Base-by-base conservation (phyloP, 352 stramenopile genomes). In the Poterioochromonas sp. region DNA sequence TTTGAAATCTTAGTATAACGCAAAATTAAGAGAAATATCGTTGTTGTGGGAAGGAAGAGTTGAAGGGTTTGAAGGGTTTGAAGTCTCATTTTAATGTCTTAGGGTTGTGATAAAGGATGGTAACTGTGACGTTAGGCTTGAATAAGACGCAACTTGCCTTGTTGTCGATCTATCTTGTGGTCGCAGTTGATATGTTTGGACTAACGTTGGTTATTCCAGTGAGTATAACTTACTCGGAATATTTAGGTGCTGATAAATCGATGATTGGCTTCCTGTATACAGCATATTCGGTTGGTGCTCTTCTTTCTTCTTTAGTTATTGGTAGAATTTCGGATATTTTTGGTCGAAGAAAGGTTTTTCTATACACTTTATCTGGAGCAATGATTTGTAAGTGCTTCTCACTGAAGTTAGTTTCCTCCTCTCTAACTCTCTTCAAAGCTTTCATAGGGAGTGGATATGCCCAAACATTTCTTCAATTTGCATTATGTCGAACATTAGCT, bases 111-210 rank as follows among this genome's bases (percentile, higher is more conserved):
- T n/a, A n/a, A n/a, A n/a, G n/a, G n/a, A n/a, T n/a, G n/a, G n/a
- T n/a, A n/a, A n/a, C n/a, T n/a, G n/a, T n/a, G n/a, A n/a, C 43
- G 43, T 20, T 51, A 18, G 18, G 43, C 5, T 18, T 51, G 5
- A 51, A 51, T 51, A 51, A 51, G 5, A 51, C 18, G 5, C 43
- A 51, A 51, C 18, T 51, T 5, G 43, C 43, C 18, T 18, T 51
- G 18, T 51, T 51, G 5, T 51, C 43, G 5, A 18, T 51, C 5
- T 51, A 51, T 51, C 5, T 65, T 32, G 54, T 65, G 8, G n/a
- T 32, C n/a, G 54, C 54, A 11, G 54, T 65, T 65, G 54, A 65
- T 65, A 39, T 65, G 26, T 39, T 65, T 11, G 54, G 54, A 39
- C 5, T 32, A 22, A 32, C 5, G 5, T 39, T 65, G 26, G 34